phyloP scores from a whole-genome alignment of 306 rosid genomes.

The Inga oerstediana region DNA sequence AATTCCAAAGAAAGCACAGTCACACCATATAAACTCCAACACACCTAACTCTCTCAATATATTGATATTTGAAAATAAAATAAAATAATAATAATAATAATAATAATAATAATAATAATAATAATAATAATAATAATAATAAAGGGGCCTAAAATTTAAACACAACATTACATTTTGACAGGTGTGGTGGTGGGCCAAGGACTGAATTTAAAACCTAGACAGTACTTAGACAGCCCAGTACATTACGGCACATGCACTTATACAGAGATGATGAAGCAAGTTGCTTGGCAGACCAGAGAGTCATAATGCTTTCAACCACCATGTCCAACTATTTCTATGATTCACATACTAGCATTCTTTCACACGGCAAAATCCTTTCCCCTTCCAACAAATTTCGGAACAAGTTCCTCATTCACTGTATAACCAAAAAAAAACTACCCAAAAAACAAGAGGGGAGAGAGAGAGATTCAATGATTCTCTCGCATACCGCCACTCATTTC shows the following conservation, averaged over 20 bases:
- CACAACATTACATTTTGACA: conserved; percentile 46
- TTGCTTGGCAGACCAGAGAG: conserved; percentile 35
- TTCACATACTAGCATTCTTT: conserved; percentile 22
- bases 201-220: conserved; percentile 37
- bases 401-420: neutral
- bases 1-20: conserved; percentile 41
- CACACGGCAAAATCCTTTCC: neutral
- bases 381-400: neutral
- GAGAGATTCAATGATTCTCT: neutral
- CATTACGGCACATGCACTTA: conserved; percentile 57
- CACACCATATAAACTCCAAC: conserved; percentile 22
- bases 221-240: conserved; percentile 58
- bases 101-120: too few relatives aligned
- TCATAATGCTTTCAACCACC: conserved; percentile 64
- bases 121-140: neutral
- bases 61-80: conserved; percentile 25
- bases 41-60: conserved; percentile 47
- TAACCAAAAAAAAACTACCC: neutral
- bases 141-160: conserved; percentile 39
- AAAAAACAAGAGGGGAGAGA: neutral
- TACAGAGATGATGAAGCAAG: conserved; percentile 53
- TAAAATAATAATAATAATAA: too few relatives aligned
- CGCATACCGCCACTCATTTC: conserved; percentile 17
- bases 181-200: conserved; percentile 54
- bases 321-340: conserved; percentile 28